Conservation (phyloP, 2,329 filamentous ascomycete species). For the Sporothrix brasiliensis region DNA sequence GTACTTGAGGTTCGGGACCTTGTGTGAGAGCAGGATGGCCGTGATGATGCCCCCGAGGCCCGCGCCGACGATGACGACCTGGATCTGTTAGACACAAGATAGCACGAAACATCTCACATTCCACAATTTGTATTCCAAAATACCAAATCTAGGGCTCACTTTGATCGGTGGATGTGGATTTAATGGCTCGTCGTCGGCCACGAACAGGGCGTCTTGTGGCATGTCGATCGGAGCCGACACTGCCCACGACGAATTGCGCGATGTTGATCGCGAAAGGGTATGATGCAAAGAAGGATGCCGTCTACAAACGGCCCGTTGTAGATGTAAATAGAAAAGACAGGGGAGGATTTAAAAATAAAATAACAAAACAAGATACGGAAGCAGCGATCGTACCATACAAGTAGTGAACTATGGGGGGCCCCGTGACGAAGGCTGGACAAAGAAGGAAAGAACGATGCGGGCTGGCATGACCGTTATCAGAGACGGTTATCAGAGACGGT, state of each 20-base stretch:
- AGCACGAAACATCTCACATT: too few relatives aligned
- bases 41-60: slow-evolving; percentile 15
- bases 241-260: not conserved
- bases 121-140: not conserved
- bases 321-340: not conserved
- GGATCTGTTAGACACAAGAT: not conserved
- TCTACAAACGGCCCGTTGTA: not conserved
- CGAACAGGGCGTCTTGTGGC: slow-evolving; percentile 15
- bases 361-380: not conserved
- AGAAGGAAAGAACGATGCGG: slow-evolving; percentile 7
- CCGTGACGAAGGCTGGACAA: not conserved
- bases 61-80: not conserved
- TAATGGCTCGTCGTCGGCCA: slow-evolving; percentile 15
- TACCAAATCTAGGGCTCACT: slow-evolving; percentile 30
- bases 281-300: not conserved
- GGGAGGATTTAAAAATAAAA: not conserved
- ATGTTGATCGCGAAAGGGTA: not conserved
- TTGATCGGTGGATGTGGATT: slow-evolving; percentile 29
- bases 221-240: slow-evolving; percentile 5
- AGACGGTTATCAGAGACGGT: slow-evolving; percentile 4
- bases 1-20: slow-evolving; percentile 1
- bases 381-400: not conserved
- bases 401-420: not conserved
- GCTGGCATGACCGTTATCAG: slow-evolving; percentile 10
- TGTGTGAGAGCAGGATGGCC: not conserved